A percentile compares a stretch with the other conserved stretches of the same genome.
Conservation (phyloP, 495 filamentous ascomycete genomes). For the Podospora pseudocomata region DNA sequence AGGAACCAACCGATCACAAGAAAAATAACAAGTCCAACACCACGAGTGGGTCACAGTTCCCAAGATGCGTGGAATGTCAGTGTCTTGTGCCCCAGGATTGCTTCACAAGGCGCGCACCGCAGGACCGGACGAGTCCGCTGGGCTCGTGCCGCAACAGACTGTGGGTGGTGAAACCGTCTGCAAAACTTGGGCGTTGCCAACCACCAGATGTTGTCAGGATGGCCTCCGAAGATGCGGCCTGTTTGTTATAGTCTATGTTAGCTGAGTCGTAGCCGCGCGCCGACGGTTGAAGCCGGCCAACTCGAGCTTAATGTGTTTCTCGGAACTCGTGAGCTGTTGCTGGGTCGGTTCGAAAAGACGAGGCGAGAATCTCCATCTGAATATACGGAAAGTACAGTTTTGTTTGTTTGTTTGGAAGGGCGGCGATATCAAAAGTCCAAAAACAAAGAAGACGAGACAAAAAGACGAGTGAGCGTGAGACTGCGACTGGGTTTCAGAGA, state of each 20-base stretch:
- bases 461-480: neutral
- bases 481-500: constrained; percentile 5
- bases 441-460: neutral
- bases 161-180: constrained; percentile 10
- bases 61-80: constrained; percentile 6
- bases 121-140: constrained; percentile 2
- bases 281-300: neutral
- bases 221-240: neutral
- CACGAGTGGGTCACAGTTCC: neutral
- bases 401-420: neutral
- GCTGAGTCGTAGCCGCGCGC: constrained; percentile 4
- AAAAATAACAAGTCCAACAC: constrained; percentile 1
- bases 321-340: constrained; percentile 1
- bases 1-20: neutral
- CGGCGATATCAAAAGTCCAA: neutral
- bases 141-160: constrained; percentile 12
- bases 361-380: constrained; percentile 14
- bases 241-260: neutral
- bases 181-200: constrained; percentile 1
- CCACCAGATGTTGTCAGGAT: neutral
- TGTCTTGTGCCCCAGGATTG: constrained; percentile 3
- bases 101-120: constrained; percentile 7
- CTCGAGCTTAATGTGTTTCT: constrained; percentile 1
- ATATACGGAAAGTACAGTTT: neutral
- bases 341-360: constrained; percentile 5